These are phyloP conservation scores for Macadamia integrifolia DNA, from an alignment of 164 flowering plant species.

Conservation along the genomic window DNA sequence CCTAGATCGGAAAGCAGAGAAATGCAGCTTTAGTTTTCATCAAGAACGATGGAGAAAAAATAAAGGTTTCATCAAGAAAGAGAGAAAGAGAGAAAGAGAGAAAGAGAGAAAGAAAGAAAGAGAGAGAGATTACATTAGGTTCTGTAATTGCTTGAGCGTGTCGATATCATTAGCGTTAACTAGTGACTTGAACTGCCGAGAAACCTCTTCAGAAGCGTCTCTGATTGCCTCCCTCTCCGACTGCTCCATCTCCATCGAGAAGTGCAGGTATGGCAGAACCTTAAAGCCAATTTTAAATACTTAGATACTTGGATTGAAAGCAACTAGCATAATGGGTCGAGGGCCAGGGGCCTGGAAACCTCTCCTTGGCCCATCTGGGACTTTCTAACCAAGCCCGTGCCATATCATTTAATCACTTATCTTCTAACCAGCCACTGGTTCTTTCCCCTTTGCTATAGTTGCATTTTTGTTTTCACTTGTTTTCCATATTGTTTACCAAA, in stretches of 20 bases:
- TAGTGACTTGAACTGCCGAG: slow-evolving; percentile 62
- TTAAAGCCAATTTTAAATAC: too few relatives aligned
- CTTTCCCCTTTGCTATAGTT: too few relatives aligned
- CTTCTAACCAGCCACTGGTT: too few relatives aligned
- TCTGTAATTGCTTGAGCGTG: slow-evolving; percentile 59
- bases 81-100: slow-evolving; percentile 1
- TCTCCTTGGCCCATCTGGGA: too few relatives aligned
- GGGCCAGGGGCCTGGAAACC: too few relatives aligned
- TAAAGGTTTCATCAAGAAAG: neutral
- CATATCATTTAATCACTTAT: too few relatives aligned
- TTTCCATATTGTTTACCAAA: too few relatives aligned
- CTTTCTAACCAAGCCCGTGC: too few relatives aligned
- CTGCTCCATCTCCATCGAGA: slow-evolving; percentile 16
- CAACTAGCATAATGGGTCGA: too few relatives aligned
- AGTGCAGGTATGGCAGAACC: too few relatives aligned
- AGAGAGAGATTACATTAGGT: slow-evolving; percentile 47
- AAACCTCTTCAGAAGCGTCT: slow-evolving; percentile 44
- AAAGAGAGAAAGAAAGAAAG: slow-evolving; percentile 2
- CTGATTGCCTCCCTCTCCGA: slow-evolving; percentile 27
- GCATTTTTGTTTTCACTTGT: too few relatives aligned
- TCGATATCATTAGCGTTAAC: slow-evolving; percentile 44
- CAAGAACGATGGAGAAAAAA: neutral
- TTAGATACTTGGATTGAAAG: too few relatives aligned
- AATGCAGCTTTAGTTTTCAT: neutral
- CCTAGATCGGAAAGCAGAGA: neutral